Evolutionary conservation across 1,284 basidiomycete genomes (phyloP), one percentile per base, ranked within the genome.

Genomic region (Papiliotrema laurentii): DNA sequence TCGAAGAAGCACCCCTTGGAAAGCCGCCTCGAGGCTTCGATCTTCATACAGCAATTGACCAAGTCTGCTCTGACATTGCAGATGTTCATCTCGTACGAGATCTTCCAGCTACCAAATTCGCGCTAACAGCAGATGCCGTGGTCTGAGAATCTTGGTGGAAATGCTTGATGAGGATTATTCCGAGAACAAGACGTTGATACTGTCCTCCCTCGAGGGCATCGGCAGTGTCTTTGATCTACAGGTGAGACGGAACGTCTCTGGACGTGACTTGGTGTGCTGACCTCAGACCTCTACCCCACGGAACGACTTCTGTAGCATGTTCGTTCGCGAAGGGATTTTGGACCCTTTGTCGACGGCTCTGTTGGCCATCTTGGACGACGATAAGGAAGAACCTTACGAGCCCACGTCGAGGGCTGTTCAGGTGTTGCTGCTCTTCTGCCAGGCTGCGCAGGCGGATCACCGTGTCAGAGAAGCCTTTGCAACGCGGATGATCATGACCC

Each of bases 221-320:
- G 85, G 86, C 47, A 90, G 85, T 58, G 94, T 97, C 2, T 94
- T 98, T 63, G 93, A 97, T 59, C 80, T 97, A 21, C 78, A 80
- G 60, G 72, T 75, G n/a, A 22, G 66, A 51, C 28, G 13, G 22
- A 26, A 30, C 27, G 35, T 41, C 22, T n/a, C n/a, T n/a, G n/a
- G n/a, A n/a, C n/a, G n/a, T n/a, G n/a, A n/a, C n/a, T n/a, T n/a
- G n/a, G n/a, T n/a, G n/a, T n/a, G n/a, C n/a, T n/a, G n/a, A n/a
- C n/a, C n/a, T 10, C 84, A 93, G 72, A 91, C 88, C 43, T 89
- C 93, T 1, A 96, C 92, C 7, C 93, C 92, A 7, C 89, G 96
- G 64, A 97, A 94, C 67, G 94, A 97, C 73, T 97, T 97, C 68
- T 97, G 93, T 68, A 83, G 94, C 16, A 96, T 97, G 88, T 93